Conservation (phyloP, 495 filamentous ascomycete species). For the Neurospora pannonica region DNA sequence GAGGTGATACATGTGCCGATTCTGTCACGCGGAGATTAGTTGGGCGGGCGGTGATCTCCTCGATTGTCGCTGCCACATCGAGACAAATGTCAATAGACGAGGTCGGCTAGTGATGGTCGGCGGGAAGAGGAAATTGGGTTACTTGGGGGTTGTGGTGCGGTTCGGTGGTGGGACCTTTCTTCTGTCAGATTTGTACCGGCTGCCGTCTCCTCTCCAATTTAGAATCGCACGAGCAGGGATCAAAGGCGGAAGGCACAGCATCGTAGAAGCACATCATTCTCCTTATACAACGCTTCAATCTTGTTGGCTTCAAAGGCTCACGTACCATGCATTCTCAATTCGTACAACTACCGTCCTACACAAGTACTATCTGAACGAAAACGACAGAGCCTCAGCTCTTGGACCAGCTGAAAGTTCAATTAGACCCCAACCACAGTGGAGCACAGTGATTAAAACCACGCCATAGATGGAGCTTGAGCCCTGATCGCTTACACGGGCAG, state of each 20-base stretch:
- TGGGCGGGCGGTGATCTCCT: neutral
- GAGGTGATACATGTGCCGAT: neutral
- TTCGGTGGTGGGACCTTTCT: too few relatives aligned
- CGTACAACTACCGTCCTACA: neutral
- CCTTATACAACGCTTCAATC: neutral
- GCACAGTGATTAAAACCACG: neutral
- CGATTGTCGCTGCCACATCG: neutral
- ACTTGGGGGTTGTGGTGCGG: too few relatives aligned
- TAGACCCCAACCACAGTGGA: neutral
- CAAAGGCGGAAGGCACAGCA: neutral
- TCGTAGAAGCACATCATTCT: neutral
- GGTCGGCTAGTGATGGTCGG: neutral
- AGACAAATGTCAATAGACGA: neutral
- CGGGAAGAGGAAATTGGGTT: too few relatives aligned
- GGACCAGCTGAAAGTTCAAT: neutral
- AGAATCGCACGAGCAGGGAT: neutral
- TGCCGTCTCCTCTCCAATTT: neutral
- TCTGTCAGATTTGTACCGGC: too few relatives aligned
- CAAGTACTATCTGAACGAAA: neutral
- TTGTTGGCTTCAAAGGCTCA: neutral
- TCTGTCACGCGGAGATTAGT: neutral
- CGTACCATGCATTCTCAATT: neutral
- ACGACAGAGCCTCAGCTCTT: neutral
- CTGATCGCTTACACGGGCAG: neutral
- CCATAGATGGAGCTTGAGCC: neutral